Conservation (phyloP, 139 green algal species). For the Chlorella sp. region DNA sequence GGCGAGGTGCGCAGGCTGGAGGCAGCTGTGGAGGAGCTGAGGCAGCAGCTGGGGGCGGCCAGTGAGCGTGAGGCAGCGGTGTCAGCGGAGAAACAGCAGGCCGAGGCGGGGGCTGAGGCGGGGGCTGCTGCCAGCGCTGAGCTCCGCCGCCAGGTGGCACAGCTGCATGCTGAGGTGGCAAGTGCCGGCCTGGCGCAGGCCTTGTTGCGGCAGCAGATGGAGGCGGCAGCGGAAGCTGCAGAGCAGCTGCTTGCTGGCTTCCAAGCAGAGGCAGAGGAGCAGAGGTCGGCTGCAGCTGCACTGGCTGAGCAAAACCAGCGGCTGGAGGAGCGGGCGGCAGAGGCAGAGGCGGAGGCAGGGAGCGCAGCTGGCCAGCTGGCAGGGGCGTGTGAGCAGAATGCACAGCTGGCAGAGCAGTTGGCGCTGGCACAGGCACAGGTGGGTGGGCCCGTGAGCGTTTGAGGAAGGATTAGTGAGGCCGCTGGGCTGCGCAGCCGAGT, state of each 20-base stretch:
- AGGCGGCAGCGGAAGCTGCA: not conserved
- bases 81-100: not conserved
- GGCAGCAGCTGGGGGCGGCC: not conserved
- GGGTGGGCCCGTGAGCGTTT: not conserved
- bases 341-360: conserved; percentile 4
- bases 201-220: conserved; percentile 1
- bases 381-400: conserved; percentile 35
- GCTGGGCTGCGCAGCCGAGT: not conserved
- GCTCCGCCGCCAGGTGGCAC: not conserved
- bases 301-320: not conserved
- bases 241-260: not conserved
- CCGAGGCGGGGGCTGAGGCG: not conserved
- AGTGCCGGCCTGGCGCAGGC: not conserved
- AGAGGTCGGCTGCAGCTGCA: not conserved
- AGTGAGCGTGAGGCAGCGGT: not conserved
- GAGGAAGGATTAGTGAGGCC: not conserved
- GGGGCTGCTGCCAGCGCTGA: not conserved
- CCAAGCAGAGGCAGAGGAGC: not conserved
- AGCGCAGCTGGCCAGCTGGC: conserved; percentile 22
- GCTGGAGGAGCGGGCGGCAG: not conserved
- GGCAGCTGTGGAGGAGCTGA: not conserved
- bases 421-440: not conserved
- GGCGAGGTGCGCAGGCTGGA: not conserved
- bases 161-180: not conserved
- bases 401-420: conserved; percentile 18